Conservation (phyloP, 2,329 filamentous ascomycete genomes). For the Zymoseptoria ardabiliae region DNA sequence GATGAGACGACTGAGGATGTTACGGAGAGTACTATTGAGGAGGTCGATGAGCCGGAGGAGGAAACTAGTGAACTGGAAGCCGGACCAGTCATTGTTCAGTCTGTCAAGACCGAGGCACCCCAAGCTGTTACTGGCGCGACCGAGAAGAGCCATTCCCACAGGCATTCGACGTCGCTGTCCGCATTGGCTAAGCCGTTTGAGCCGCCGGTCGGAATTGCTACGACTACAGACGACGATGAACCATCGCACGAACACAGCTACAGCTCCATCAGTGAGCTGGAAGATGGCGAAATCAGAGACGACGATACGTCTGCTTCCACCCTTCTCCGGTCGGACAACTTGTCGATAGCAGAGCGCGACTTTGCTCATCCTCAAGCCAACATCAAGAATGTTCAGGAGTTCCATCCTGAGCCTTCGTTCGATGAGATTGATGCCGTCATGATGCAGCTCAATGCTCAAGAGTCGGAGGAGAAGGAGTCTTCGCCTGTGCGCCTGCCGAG, state of each 20-base stretch:
- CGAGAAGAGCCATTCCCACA: constrained; percentile 11
- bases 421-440: constrained; percentile 91
- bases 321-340: constrained; percentile 6
- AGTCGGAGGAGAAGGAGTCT: constrained; percentile 45
- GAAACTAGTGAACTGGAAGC: constrained; percentile 7
- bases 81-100: constrained; percentile 1
- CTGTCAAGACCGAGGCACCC: constrained; percentile 5
- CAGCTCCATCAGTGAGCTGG: constrained; percentile 27
- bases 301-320: constrained; percentile 16
- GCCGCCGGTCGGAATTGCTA: constrained; percentile 20
- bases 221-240: constrained; percentile 5
- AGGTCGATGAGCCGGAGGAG: constrained; percentile 1
- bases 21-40: constrained; percentile 2
- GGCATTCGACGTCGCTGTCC: constrained; percentile 50
- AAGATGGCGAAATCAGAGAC: constrained; percentile 28
- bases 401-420: constrained; percentile 46
- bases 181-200: constrained; percentile 65
- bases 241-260: constrained; percentile 1
- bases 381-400: constrained; percentile 15
- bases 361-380: constrained; percentile 3
- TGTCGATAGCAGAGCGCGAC: constrained; percentile 1
- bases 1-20: constrained; percentile 11
- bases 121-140: constrained; percentile 1
- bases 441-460: constrained; percentile 69
- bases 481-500: constrained; percentile 18